A percentile compares a stretch with the other conserved stretches of the same genome.
phyloP scores from a whole-genome alignment of 768 basidiomycete genomes.

The Lactarius pseudohatsudake region DNA sequence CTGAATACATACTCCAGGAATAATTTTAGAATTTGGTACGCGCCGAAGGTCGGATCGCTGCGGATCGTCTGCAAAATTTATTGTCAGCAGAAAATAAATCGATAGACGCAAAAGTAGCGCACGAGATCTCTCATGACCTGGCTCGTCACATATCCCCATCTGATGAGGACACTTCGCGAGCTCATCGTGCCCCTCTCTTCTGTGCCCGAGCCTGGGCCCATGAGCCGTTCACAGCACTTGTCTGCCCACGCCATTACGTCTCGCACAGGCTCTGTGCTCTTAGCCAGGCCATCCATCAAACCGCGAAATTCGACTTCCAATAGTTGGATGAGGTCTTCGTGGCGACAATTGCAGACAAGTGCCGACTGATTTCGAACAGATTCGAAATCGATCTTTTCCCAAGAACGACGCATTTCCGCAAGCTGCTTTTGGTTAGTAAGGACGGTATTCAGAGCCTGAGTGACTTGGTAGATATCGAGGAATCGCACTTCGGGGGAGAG shows the following conservation, averaged over 20 bases:
- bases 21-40: constrained; percentile 88
- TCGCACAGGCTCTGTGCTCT: constrained; percentile 76
- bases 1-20: constrained; percentile 74
- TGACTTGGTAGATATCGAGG: constrained; percentile 90
- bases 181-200: constrained; percentile 83
- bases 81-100: constrained; percentile 10
- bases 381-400: constrained; percentile 88
- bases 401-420: constrained; percentile 81
- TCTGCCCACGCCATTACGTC: constrained; percentile 92
- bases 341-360: constrained; percentile 88
- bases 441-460: constrained; percentile 85
- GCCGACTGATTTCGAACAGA: constrained; percentile 92
- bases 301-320: constrained; percentile 81
- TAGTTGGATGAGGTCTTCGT: constrained; percentile 83
- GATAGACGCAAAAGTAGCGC: constrained; percentile 34
- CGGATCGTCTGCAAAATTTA: constrained; percentile 66
- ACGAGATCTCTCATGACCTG: constrained; percentile 92
- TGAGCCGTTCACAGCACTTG: constrained; percentile 81
- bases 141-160: constrained; percentile 91
- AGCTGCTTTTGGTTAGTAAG: constrained; percentile 85
- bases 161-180: constrained; percentile 82
- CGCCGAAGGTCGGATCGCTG: constrained; percentile 89
- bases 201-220: constrained; percentile 62
- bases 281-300: constrained; percentile 69
- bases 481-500: constrained; percentile 64